Conservation (phyloP, 2,329 filamentous ascomycete species). For the Metarhizium guizhouense region DNA sequence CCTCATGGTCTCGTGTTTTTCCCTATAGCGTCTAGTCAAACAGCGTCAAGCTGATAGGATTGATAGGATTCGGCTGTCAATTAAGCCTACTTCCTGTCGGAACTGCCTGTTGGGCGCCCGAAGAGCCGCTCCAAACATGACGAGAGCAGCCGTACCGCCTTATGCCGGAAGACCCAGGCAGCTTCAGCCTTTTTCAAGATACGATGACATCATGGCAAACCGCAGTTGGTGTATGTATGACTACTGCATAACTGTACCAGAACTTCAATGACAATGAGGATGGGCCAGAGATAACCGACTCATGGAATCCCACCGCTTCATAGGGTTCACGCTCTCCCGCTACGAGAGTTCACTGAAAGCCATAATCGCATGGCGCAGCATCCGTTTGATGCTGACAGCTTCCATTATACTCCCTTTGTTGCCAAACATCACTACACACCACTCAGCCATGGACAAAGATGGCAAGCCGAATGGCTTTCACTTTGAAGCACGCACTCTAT, state of each 20-base stretch:
- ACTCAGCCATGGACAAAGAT: not conserved
- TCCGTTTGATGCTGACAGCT: not conserved
- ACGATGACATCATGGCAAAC: not conserved
- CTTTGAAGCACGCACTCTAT: not conserved
- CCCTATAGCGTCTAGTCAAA: not conserved
- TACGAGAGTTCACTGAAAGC: not conserved
- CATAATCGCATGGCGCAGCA: not conserved
- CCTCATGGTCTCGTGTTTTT: not conserved
- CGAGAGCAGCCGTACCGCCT: not conserved
- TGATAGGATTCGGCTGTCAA: not conserved
- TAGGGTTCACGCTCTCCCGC: not conserved
- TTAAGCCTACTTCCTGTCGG: not conserved
- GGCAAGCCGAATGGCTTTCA: not conserved
- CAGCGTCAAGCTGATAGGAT: not conserved
- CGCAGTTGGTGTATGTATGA: not conserved
- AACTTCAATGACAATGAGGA: not conserved
- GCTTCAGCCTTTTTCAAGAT: not conserved
- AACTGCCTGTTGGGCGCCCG: not conserved
- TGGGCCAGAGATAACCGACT: not conserved
- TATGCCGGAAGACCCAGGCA: not conserved
- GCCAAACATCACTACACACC: not conserved
- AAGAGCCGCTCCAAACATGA: not conserved
- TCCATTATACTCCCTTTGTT: not conserved
- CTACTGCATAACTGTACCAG: not conserved
- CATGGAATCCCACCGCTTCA: not conserved